These are phyloP conservation scores for Schizochytrium sp. DNA, from an alignment of 108 stramenopile genomes.

Conservation along the genomic window DNA sequence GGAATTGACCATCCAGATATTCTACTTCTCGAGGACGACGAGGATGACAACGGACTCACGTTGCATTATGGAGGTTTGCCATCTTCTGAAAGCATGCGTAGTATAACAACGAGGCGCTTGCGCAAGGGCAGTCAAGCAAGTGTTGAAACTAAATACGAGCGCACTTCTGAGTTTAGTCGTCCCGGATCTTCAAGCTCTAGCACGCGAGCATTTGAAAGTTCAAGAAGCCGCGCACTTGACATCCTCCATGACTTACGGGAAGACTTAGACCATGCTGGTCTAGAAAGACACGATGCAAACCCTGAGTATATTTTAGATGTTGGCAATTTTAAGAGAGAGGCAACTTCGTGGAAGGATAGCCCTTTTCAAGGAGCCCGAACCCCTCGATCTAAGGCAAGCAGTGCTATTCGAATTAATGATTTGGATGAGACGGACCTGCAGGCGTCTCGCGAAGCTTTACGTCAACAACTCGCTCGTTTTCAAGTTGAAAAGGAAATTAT, in stretches of 20 bases:
- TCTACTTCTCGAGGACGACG: not conserved
- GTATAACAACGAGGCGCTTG: not conserved
- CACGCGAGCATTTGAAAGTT: slow-evolving; percentile 15
- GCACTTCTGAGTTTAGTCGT: not conserved
- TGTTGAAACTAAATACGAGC: not conserved
- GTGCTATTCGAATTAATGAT: not conserved
- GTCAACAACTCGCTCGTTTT: slow-evolving; percentile 2
- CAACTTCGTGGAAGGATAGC: no score
- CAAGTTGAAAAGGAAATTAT: slow-evolving; percentile 17
- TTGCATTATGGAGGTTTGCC: not conserved
- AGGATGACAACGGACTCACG: not conserved
- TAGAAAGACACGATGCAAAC: not conserved
- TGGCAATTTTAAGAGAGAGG: no score
- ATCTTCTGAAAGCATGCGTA: not conserved
- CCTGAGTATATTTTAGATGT: not conserved
- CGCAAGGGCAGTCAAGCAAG: not conserved
- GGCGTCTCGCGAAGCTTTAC: not conserved
- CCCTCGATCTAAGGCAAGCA: no score
- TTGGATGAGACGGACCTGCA: not conserved
- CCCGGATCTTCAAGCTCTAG: not conserved
- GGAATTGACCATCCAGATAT: no score
- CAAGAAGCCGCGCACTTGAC: not conserved
- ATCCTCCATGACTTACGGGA: slow-evolving; percentile 10
- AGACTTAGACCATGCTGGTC: not conserved
- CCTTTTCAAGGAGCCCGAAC: no score